Base-by-base conservation (phyloP, 208 protist species). In the Crithidia brevicula region DNA sequence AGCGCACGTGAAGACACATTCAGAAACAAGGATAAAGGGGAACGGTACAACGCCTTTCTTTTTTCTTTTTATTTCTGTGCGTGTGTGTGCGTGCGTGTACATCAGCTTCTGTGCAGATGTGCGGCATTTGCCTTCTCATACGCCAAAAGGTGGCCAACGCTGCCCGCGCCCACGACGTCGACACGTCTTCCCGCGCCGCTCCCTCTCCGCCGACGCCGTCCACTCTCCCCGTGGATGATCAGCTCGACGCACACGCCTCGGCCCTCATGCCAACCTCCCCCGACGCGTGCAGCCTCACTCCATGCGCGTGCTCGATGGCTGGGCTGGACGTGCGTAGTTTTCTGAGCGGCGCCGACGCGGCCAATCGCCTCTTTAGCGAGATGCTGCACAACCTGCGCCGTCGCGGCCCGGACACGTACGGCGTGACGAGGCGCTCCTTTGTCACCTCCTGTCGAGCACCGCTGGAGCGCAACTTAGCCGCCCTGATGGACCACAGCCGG, bases 381-480 rank as follows among this genome's bases (percentile, higher is more conserved):
- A 28, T 86, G 27, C 22, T 89, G 5, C 60, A 71, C 20, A 89
- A 89, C 62, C 54, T 89, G 31, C 63, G 66, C 10, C 75, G 77
- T 7, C 83, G 83, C 23, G 83, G 83, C 1, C 83, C 83, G 0
- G 79, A 89, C 52, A 72, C 60, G 36, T 81, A 78, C 56, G 75
- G 73, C 38, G 65, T 76, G 31, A 85, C 82, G 11, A 72, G 70
- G 15, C 81, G 81, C 8, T 59, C 66, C 15, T 77, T 83, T 9
- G 53, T 54, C 16, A 59, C 70, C 15, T 54, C 60, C 13, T 60
- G 51, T 40, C 54, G 46, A 16, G 38, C 43, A 4, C 49, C 25
- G 25, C 23, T 56, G 2, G 54, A 64, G 0, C 31, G 49, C n/a
- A 18, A 23, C 10, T 30, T 64, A 15, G 52, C 56, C 3, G 16